These are phyloP conservation scores for Apiospora pterosperma DNA, from an alignment of 2,329 filamentous ascomycete genomes.

Conservation along the genomic window DNA sequence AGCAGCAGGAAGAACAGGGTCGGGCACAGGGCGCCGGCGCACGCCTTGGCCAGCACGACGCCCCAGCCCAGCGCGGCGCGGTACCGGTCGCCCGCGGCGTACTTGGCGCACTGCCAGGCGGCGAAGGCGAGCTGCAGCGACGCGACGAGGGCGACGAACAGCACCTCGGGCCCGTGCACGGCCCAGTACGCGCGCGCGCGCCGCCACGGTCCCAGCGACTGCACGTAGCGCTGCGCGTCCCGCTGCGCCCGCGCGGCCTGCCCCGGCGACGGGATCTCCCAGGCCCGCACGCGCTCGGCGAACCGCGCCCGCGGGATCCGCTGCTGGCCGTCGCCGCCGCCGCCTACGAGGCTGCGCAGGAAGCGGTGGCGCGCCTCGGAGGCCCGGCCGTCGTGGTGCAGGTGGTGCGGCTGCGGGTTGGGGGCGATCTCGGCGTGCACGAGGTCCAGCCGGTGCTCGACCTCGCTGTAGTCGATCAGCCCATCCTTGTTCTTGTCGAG, in stretches of 20 bases:
- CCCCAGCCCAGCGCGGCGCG: conserved; percentile 53
- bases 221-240: conserved; percentile 43
- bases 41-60: conserved; percentile 51
- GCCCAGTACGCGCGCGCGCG: conserved; percentile 51
- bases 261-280: conserved; percentile 46
- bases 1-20: conserved; percentile 57
- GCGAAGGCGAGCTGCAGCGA: conserved; percentile 47
- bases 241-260: conserved; percentile 44
- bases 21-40: conserved; percentile 52
- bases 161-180: conserved; percentile 49
- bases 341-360: conserved; percentile 45
- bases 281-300: conserved; percentile 36
- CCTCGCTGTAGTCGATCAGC: conserved; percentile 33
- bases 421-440: conserved; percentile 49
- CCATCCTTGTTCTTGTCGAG: conserved; percentile 51
- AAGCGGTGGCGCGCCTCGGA: conserved; percentile 47
- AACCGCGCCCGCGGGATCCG: conserved; percentile 46
- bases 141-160: conserved; percentile 46
- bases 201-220: conserved; percentile 40
- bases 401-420: conserved; percentile 39
- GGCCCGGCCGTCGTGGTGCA: conserved; percentile 32
- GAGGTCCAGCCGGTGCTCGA: conserved; percentile 39
- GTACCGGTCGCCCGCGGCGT: conserved; percentile 40
- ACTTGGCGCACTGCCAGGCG: conserved; percentile 54
- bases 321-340: conserved; percentile 25